phyloP scores from a whole-genome alignment of 2,329 filamentous ascomycete species.

The Fusarium humuli region DNA sequence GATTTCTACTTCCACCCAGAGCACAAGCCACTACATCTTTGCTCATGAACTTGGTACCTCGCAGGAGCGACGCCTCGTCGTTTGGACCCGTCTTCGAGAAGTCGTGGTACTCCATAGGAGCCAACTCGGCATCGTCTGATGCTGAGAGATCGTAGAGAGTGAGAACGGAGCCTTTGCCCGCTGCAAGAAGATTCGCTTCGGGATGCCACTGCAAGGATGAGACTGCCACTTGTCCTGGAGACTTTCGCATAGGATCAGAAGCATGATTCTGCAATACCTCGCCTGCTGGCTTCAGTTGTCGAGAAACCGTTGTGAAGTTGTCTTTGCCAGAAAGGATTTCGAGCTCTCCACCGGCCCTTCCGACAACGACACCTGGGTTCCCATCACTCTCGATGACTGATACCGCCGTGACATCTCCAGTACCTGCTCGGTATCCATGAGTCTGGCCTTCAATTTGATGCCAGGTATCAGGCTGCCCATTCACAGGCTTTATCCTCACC shows the following conservation, averaged over 20 bases:
- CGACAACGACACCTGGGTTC: conserved; percentile 56
- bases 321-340: conserved; percentile 56
- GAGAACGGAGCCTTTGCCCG: conserved; percentile 48
- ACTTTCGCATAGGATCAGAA: conserved; percentile 41
- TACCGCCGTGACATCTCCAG: conserved; percentile 63
- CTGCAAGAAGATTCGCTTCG: conserved; percentile 46
- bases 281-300: conserved; percentile 36
- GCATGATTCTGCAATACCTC: conserved; percentile 7
- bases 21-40: conserved; percentile 59
- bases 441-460: conserved; percentile 53
- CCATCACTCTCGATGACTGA: conserved; percentile 55
- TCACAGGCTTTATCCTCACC: conserved; percentile 53
- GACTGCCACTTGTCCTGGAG: conserved; percentile 49
- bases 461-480: conserved; percentile 51
- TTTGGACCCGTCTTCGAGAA: conserved; percentile 33
- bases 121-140: conserved; percentile 16
- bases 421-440: conserved; percentile 56
- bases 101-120: conserved; percentile 45
- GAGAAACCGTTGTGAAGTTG: conserved; percentile 46
- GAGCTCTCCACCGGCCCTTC: conserved; percentile 63
- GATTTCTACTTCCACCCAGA: conserved; percentile 55
- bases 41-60: conserved; percentile 59
- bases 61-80: conserved; percentile 45
- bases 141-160: conserved; percentile 47
- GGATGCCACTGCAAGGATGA: conserved; percentile 52